A percentile compares a stretch with the other conserved stretches of the same genome.
phyloP scores from a whole-genome alignment of 495 filamentous ascomycete species.

The Hyphodiscus hymeniophilus region DNA sequence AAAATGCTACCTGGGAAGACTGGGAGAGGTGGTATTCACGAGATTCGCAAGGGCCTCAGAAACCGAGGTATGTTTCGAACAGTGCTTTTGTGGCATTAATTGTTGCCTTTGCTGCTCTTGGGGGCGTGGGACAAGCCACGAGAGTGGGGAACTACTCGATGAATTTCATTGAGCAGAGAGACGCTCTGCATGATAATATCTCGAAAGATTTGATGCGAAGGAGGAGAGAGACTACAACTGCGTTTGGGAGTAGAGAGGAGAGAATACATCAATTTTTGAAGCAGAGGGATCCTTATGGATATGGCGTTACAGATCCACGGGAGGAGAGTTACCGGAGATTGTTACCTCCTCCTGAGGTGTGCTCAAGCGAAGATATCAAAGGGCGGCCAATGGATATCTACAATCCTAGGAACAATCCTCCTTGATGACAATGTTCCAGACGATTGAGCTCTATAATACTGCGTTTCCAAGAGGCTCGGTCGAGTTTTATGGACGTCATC shows the following conservation, averaged over 20 bases:
- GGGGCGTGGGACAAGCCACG: constrained; percentile 57
- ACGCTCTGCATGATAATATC: constrained; percentile 53
- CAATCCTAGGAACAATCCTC: not conserved
- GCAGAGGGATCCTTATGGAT: constrained; percentile 44
- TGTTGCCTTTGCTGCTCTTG: constrained; percentile 55
- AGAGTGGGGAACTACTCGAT: constrained; percentile 50
- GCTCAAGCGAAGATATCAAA: constrained; percentile 17
- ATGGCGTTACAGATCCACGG: constrained; percentile 3
- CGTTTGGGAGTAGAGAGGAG: constrained; percentile 45
- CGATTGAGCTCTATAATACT: too few species aligned
- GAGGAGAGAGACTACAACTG: constrained; percentile 39
- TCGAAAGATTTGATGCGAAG: constrained; percentile 50
- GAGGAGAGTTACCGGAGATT: constrained; percentile 18
- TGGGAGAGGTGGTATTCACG: constrained; percentile 79
- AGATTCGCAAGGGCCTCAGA: constrained; percentile 31
- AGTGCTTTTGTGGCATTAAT: constrained; percentile 63
- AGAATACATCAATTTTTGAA: constrained; percentile 66
- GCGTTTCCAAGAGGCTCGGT: too few species aligned
- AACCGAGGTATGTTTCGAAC: constrained; percentile 65
- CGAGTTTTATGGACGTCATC: too few species aligned
- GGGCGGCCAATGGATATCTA: constrained; percentile 11
- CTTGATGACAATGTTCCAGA: not conserved
- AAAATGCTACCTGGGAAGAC: constrained; percentile 96
- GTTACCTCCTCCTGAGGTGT: constrained; percentile 11
- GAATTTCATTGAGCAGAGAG: constrained; percentile 51